A percentile compares a stretch with the other conserved stretches of the same genome.
Conservation (phyloP, 345 rosid genomes). For the Bretschneidera sinensis region DNA sequence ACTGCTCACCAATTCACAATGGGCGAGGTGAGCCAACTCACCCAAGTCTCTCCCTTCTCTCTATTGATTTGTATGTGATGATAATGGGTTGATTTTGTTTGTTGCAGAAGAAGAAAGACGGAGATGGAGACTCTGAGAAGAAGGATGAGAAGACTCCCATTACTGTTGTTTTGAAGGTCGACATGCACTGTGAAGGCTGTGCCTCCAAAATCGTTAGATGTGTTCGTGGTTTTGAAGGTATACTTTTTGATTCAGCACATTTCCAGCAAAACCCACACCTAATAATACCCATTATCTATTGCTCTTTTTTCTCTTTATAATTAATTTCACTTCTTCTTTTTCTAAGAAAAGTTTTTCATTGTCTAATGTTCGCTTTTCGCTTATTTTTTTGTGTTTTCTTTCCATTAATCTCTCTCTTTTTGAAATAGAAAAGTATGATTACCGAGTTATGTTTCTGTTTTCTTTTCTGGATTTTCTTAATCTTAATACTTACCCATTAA, state of each 20-base stretch:
- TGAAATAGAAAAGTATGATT: neutral
- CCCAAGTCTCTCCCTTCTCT: constrained; percentile 1
- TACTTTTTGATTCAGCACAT: too few species aligned
- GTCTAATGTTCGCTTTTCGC: too few species aligned
- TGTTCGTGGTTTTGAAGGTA: constrained; percentile 53
- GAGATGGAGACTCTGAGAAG: constrained; percentile 15
- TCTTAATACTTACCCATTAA: neutral
- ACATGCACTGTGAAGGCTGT: constrained; percentile 89
- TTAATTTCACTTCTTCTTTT: neutral
- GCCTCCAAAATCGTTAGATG: constrained; percentile 41
- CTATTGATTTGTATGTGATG: neutral
- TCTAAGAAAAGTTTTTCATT: too few species aligned
- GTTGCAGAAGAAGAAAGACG: constrained; percentile 27
- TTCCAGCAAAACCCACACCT: too few species aligned
- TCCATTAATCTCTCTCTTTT: neutral
- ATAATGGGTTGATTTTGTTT: constrained; percentile 26
- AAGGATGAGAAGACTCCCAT: constrained; percentile 24
- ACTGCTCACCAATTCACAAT: constrained; percentile 18
- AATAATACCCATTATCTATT: too few species aligned
- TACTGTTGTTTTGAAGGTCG: constrained; percentile 56
- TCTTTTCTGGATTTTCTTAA: neutral
- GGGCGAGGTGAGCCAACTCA: constrained; percentile 21
- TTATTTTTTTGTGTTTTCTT: too few species aligned
- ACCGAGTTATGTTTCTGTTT: too few species aligned
- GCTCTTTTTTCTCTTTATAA: too few species aligned